Evolutionary conservation across 257 asterid genomes (phyloP).

Genomic region (Rubia yunnanensis): DNA sequence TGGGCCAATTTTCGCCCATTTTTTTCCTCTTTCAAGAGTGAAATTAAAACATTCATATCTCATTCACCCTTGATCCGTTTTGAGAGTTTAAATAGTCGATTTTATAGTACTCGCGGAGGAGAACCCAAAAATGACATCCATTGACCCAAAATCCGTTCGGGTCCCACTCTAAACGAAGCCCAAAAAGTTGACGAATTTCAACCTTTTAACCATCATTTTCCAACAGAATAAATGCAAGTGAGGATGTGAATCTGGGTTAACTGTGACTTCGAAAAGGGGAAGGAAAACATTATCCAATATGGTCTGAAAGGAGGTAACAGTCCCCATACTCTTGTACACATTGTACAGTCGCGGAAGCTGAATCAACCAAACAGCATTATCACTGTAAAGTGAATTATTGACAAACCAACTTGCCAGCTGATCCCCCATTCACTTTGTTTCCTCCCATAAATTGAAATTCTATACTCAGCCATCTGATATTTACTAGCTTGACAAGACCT

Average conservation of each 20-base stretch:
- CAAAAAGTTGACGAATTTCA: too few relatives aligned
- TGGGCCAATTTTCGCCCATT: too few relatives aligned
- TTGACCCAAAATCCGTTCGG: too few relatives aligned
- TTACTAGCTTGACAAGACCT: constrained; percentile 75
- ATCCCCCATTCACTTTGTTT: constrained; percentile 95
- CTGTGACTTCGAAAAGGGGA: constrained; percentile 88
- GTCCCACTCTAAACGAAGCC: too few relatives aligned
- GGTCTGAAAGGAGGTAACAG: constrained; percentile 83
- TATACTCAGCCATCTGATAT: constrained; percentile 93
- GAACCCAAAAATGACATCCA: too few relatives aligned
- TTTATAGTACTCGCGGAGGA: too few relatives aligned
- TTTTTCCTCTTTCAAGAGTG: too few relatives aligned
- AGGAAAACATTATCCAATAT: constrained; percentile 81
- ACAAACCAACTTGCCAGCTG: constrained; percentile 92
- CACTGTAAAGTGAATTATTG: constrained; percentile 64
- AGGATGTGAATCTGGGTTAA: constrained; percentile 87
- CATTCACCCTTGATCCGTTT: too few relatives aligned
- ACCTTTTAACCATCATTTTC: too few relatives aligned
- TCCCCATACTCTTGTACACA: constrained; percentile 88
- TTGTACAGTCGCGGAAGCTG: constrained; percentile 95
- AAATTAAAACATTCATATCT: too few relatives aligned
- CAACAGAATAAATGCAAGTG: constrained; percentile 82
- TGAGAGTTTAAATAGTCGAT: too few relatives aligned
- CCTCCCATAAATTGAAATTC: constrained; percentile 84
- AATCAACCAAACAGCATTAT: constrained; percentile 88